phyloP scores from a whole-genome alignment of 1,284 basidiomycete species.

The Sporisorium scitamineum region DNA sequence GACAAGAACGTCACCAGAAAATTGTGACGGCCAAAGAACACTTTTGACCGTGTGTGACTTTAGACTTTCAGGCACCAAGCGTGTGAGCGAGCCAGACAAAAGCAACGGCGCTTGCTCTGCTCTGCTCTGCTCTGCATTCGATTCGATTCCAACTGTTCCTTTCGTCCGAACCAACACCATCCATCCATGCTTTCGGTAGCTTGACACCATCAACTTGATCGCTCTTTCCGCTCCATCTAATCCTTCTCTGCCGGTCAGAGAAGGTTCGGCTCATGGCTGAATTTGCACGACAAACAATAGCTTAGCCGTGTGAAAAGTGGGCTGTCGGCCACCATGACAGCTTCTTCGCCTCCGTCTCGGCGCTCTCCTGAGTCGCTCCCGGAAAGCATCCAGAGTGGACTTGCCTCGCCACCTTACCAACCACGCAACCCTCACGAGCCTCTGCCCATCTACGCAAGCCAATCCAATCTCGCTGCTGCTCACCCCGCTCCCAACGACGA shows the following conservation, averaged over 20 bases:
- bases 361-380: slow-evolving; percentile 34
- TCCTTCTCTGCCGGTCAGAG: slow-evolving; percentile 15
- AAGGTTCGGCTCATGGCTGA: neutral
- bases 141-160: neutral
- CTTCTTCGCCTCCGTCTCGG: slow-evolving; percentile 8
- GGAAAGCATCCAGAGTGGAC: slow-evolving; percentile 26
- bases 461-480: slow-evolving; percentile 31
- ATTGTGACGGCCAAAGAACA: neutral
- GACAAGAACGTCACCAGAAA: slow-evolving; percentile 6
- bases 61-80: slow-evolving; percentile 8
- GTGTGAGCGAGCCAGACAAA: neutral
- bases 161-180: neutral
- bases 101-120: neutral
- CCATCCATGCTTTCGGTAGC: neutral
- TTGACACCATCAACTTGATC: neutral
- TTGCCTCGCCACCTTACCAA: slow-evolving; percentile 54
- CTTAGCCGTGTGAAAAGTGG: neutral
- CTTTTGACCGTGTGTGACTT: slow-evolving; percentile 4
- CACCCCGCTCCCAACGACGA: slow-evolving; percentile 2
- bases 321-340: slow-evolving; percentile 8
- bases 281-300: neutral
- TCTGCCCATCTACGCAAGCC: slow-evolving; percentile 48
- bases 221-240: neutral
- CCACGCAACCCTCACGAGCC: slow-evolving; percentile 24
- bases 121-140: neutral